Percentiles rank a stretch among this genome's conserved stretches.
These are phyloP conservation scores for Orobanche coerulescens DNA, from an alignment of 257 asterid species.

Conservation along the genomic window DNA sequence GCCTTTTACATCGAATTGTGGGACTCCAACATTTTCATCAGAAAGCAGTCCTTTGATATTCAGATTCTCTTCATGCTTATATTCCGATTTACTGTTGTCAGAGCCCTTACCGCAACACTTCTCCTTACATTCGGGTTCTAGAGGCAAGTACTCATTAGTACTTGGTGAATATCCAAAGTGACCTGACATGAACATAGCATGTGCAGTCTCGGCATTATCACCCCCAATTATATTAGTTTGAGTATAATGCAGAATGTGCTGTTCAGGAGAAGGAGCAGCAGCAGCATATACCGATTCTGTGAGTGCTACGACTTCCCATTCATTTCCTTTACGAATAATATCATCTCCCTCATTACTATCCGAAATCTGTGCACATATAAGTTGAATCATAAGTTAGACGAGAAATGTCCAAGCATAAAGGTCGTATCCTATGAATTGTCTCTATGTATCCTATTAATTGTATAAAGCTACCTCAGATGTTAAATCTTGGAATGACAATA, in stretches of 20 bases:
- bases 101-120: constrained; percentile 21
- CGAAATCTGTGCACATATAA: constrained; percentile 30
- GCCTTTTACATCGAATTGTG: constrained; percentile 33
- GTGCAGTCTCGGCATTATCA: constrained; percentile 24
- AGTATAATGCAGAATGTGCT: constrained; percentile 18
- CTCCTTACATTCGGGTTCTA: constrained; percentile 31
- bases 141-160: constrained; percentile 36
- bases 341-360: constrained; percentile 33
- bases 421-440: too few relatives aligned
- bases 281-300: constrained; percentile 50
- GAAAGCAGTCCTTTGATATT: constrained; percentile 35
- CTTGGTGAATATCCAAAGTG: constrained; percentile 32
- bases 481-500: not conserved
- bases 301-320: constrained; percentile 60
- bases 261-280: constrained; percentile 45
- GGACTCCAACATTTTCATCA: constrained; percentile 34
- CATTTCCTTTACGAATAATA: constrained; percentile 34
- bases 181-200: constrained; percentile 40
- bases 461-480: not conserved
- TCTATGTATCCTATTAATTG: not conserved
- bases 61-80: constrained; percentile 29
- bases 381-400: not conserved
- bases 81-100: constrained; percentile 26
- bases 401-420: not conserved
- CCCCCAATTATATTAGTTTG: constrained; percentile 16